A percentile compares a stretch with the other conserved stretches of the same genome.
phyloP scores from a whole-genome alignment of 2,329 filamentous ascomycete species.

The Penicillium nordicum region DNA sequence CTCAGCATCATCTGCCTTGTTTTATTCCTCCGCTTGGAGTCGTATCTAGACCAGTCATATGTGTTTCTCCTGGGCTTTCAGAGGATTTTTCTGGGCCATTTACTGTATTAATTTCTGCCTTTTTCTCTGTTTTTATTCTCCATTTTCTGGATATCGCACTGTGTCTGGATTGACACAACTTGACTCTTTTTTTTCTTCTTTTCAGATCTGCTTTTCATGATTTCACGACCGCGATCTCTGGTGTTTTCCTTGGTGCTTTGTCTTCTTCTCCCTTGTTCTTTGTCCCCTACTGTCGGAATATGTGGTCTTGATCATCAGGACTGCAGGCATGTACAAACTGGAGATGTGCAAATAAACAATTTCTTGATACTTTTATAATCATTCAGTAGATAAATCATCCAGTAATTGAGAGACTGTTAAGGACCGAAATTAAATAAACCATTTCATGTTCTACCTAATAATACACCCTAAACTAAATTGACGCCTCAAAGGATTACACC shows the following conservation, averaged over 20 bases:
- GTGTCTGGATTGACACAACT: background rate
- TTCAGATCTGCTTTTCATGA: conserved; percentile 10
- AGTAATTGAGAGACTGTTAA: background rate
- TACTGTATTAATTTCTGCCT: conserved; percentile 22
- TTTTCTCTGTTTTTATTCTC: conserved; percentile 11
- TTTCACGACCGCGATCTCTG: conserved; percentile 13
- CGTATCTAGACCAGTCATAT: conserved; percentile 17
- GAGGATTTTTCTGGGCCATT: conserved; percentile 2
- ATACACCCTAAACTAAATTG: conserved; percentile 4
- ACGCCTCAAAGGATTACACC: background rate
- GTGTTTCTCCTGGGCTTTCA: conserved; percentile 7
- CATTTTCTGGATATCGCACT: background rate
- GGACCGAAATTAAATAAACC: background rate
- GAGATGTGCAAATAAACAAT: conserved; percentile 20
- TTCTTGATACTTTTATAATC: background rate
- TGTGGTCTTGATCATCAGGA: background rate
- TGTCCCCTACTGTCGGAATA: conserved; percentile 6
- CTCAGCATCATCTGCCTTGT: conserved; percentile 5
- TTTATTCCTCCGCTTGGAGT: conserved; percentile 7
- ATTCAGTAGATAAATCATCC: background rate
- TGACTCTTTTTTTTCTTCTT: background rate
- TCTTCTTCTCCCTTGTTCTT: conserved; percentile 8
- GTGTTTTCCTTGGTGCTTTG: conserved; percentile 9
- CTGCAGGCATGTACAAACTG: conserved; percentile 18
- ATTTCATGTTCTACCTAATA: conserved; percentile 2